Evolutionary conservation across 768 basidiomycete species (phyloP), one percentile per base, ranked within the genome.

Genomic region (Lanmaoa pseudosensibilis): DNA sequence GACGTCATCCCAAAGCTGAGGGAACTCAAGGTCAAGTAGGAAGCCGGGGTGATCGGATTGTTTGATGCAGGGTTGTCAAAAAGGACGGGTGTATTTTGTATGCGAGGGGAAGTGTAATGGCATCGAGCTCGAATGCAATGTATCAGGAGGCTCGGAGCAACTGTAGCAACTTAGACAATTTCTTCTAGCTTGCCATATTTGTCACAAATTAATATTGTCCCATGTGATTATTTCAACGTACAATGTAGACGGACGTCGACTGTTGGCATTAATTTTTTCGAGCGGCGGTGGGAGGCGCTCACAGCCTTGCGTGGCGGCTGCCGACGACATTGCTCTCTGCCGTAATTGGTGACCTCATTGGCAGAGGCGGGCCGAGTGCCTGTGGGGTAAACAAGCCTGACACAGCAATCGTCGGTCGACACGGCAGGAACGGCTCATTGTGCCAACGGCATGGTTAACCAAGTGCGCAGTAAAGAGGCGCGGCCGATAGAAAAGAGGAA

Each of bases 1-100:
- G 72, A 73, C 10, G 67, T 73, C n/a, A 69, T 73, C 6, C 68
- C 66, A n/a, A 55, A 53, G 36, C 30, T 72, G 27, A 70, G 70
- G 54, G 51, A 56, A n/a, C 62, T 72, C 37, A 72, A 50, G 52
- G 25, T 34, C 5, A 61, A 51, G 51, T 65, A 67, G 52, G 39
- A 13, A 21, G 39, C 19, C 19, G 23, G 46, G 33, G 18, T 27
- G 21, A 25, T 41, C 7, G 32, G 33, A 10, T 41, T 32, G 12
- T 46, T 36, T 23, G 37, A 36, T 18, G 32, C 27, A 30, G 33
- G 5, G 33, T 45, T 30, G 39, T 41, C 27, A 21, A n/a, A 21
- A n/a, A 38, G 21, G 39, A 43, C 27, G 5, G 1, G 25, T 46
- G 18, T n/a, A 54, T 47, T 9, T 48, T 33, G 7, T 48, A 10